These are phyloP conservation scores for Fusarium staphyleae DNA, from an alignment of 2,329 filamentous ascomycete species.

Conservation along the genomic window DNA sequence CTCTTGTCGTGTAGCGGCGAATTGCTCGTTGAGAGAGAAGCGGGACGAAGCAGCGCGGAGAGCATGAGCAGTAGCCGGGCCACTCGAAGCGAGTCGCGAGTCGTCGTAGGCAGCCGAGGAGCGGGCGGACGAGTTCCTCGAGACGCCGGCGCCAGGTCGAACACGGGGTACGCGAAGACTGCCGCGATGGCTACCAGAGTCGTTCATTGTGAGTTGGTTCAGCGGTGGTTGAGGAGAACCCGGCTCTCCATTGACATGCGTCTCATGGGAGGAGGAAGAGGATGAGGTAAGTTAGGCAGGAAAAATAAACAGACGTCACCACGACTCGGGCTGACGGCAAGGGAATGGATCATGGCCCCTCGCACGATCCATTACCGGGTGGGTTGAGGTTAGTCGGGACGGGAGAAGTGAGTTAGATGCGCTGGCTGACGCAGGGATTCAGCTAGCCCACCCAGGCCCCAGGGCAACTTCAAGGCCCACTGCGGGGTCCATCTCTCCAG, in stretches of 20 bases:
- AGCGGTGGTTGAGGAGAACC: slow-evolving; percentile 10
- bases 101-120: slow-evolving; percentile 37
- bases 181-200: slow-evolving; percentile 36
- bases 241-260: slow-evolving; percentile 7
- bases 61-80: slow-evolving; percentile 27
- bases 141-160: slow-evolving; percentile 27
- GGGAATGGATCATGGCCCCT: slow-evolving; percentile 30
- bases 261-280: background rate
- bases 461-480: slow-evolving; percentile 12
- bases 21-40: slow-evolving; percentile 57
- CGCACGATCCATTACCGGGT: slow-evolving; percentile 21
- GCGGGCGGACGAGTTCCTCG: slow-evolving; percentile 38
- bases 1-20: slow-evolving; percentile 55
- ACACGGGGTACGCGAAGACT: slow-evolving; percentile 43
- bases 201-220: slow-evolving; percentile 35
- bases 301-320: slow-evolving; percentile 23
- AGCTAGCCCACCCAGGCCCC: slow-evolving; percentile 5
- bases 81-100: slow-evolving; percentile 26
- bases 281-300: background rate
- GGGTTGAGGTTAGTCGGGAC: slow-evolving; percentile 20
- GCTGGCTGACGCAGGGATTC: background rate
- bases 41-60: slow-evolving; percentile 51
- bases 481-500: slow-evolving; percentile 25
- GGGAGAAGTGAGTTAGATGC: slow-evolving; percentile 3
- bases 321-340: slow-evolving; percentile 15